These are phyloP conservation scores for Neurospora cerealis DNA, from an alignment of 495 filamentous ascomycete species.

Conservation along the genomic window DNA sequence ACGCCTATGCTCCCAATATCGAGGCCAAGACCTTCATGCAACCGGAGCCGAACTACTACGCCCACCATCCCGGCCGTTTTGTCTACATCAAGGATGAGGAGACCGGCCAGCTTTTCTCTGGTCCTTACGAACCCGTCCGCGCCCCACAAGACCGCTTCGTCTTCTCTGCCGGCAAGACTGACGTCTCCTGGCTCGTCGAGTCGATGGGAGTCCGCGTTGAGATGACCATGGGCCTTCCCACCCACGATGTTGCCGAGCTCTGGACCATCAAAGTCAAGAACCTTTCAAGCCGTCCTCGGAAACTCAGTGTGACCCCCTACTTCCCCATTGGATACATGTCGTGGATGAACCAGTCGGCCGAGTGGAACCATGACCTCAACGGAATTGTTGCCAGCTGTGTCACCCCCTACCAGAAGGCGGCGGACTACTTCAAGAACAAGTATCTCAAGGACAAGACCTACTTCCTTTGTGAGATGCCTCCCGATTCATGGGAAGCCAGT, in stretches of 20 bases:
- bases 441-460: constrained; percentile 47
- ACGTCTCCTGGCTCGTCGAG: constrained; percentile 44
- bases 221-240: constrained; percentile 42
- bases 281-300: constrained; percentile 31
- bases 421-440: constrained; percentile 49
- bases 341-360: constrained; percentile 50
- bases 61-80: constrained; percentile 48
- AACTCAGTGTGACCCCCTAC: constrained; percentile 43
- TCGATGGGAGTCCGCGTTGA: constrained; percentile 39
- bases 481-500: constrained; percentile 40
- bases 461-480: constrained; percentile 42
- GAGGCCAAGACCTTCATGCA: constrained; percentile 52
- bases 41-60: constrained; percentile 49
- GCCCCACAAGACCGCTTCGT: constrained; percentile 36
- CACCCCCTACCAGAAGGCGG: constrained; percentile 46
- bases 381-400: constrained; percentile 40
- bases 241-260: constrained; percentile 43
- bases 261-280: constrained; percentile 47
- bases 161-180: constrained; percentile 46
- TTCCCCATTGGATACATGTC: constrained; percentile 51
- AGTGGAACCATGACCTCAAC: constrained; percentile 36
- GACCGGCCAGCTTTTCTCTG: constrained; percentile 41
- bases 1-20: constrained; percentile 44
- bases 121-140: constrained; percentile 46
- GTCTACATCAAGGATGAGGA: constrained; percentile 51